Evolutionary conservation across 257 asterid species (phyloP).

Genomic region (Salvia miltiorrhiza): DNA sequence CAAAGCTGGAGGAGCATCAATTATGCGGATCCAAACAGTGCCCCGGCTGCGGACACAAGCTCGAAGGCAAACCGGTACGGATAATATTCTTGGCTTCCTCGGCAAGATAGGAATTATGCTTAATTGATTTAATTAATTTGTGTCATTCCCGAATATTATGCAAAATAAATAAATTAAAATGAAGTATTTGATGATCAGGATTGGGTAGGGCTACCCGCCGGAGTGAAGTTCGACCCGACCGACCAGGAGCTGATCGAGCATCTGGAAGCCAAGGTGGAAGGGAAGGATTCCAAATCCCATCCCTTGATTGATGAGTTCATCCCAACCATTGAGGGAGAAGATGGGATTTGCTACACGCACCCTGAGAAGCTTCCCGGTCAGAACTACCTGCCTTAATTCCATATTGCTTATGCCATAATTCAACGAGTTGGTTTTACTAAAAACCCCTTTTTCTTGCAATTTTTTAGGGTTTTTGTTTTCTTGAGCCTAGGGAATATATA

Average conservation of each 20-base stretch:
- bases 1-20: slow-evolving; percentile 96
- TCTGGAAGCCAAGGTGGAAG: slow-evolving; percentile 87
- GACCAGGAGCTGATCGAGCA: slow-evolving; percentile 97
- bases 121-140: background rate
- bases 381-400: too few species aligned
- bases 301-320: slow-evolving; percentile 74
- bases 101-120: slow-evolving; percentile 30
- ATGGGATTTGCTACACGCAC: slow-evolving; percentile 58
- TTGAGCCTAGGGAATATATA: background rate
- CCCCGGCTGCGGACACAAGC: slow-evolving; percentile 97
- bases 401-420: too few species aligned
- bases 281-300: slow-evolving; percentile 82
- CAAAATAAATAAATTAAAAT: too few species aligned
- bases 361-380: slow-evolving; percentile 59
- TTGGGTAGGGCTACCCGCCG: slow-evolving; percentile 99
- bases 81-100: slow-evolving; percentile 46
- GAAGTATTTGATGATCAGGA: slow-evolving; percentile 57
- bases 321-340: slow-evolving; percentile 55
- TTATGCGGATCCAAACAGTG: slow-evolving; percentile 92
- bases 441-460: slow-evolving; percentile 10
- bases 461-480: slow-evolving; percentile 15
- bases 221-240: slow-evolving; percentile 97
- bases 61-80: slow-evolving; percentile 85
- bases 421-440: slow-evolving; percentile 43
- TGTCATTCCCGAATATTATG: background rate